A percentile compares a stretch with the other conserved stretches of the same genome.
Evolutionary conservation across 257 asterid species (phyloP).

Genomic region (Osmanthus fragrans): DNA sequence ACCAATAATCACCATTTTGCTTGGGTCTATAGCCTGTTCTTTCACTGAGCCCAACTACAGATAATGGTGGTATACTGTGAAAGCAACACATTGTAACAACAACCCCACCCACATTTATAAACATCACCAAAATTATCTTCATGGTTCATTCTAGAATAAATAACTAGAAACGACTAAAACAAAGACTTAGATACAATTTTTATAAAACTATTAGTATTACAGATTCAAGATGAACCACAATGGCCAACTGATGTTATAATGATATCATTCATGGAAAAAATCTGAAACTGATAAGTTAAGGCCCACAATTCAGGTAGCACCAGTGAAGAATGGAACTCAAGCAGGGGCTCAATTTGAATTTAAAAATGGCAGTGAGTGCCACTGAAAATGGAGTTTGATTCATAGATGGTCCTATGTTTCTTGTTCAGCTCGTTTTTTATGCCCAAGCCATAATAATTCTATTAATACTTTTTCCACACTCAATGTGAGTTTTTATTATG

Average conservation of each 20-base stretch:
- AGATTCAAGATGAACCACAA: background rate
- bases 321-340: no score
- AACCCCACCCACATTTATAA: no score
- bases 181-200: background rate
- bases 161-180: background rate
- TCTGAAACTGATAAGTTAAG: background rate
- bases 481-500: no score
- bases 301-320: no score
- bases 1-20: constrained; percentile 71
- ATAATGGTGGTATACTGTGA: constrained; percentile 96
- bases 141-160: background rate
- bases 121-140: background rate
- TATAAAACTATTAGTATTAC: constrained; percentile 5
- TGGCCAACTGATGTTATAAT: background rate
- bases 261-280: constrained; percentile 1
- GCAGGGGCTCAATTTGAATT: no score
- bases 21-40: constrained; percentile 82
- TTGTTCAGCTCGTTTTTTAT: no score
- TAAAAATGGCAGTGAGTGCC: no score
- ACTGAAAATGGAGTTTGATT: no score
- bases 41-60: constrained; percentile 91
- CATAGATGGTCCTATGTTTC: no score
- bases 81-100: constrained; percentile 30
- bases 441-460: no score
- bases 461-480: no score